Conservation (phyloP, 176 grass and related monocot species). For the Microstegium vimineum region DNA sequence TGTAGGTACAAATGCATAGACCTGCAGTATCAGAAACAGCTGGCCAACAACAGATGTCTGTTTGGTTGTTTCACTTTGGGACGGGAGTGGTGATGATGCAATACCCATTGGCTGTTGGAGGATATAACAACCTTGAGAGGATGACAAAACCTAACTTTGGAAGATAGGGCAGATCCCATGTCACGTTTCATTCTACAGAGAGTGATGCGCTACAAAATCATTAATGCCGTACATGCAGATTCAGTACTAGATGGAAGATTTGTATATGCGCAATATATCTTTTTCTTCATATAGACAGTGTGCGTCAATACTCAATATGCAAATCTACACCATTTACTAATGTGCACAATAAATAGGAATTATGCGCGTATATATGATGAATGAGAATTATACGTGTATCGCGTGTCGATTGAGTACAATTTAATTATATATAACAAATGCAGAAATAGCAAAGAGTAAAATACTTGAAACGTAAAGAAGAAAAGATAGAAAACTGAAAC, state of each 20-base stretch:
- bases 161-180: constrained; percentile 43
- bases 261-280: background rate
- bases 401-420: background rate
- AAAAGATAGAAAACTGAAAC: background rate
- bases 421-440: constrained; percentile 12
- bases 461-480: background rate
- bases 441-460: background rate
- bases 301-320: background rate
- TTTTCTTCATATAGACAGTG: background rate
- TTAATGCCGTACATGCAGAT: constrained; percentile 9
- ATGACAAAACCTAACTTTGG: constrained; percentile 67
- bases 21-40: background rate
- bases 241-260: background rate
- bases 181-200: constrained; percentile 30
- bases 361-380: background rate
- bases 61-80: constrained; percentile 30
- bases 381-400: background rate
- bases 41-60: constrained; percentile 22
- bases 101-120: constrained; percentile 38
- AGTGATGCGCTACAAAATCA: constrained; percentile 15
- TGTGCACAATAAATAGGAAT: background rate
- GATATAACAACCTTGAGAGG: constrained; percentile 57
- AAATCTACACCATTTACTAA: constrained; percentile 5
- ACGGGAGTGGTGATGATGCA: constrained; percentile 12
- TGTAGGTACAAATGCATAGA: background rate